Evolutionary conservation across 2,329 filamentous ascomycete species (phyloP).

Genomic region (Didymella pomorum): DNA sequence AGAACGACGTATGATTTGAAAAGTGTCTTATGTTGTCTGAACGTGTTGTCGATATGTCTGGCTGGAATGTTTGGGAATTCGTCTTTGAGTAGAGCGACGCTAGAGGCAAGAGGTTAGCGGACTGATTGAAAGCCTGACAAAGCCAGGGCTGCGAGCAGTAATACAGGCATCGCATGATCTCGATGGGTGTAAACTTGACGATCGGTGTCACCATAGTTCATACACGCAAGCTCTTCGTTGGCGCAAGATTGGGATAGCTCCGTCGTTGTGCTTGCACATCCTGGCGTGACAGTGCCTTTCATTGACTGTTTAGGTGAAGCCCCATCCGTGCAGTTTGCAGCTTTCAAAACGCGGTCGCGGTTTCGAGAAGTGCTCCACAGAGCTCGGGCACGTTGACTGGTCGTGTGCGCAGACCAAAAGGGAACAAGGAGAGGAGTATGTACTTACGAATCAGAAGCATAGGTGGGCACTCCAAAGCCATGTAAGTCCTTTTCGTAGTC

Average conservation of each 20-base stretch:
- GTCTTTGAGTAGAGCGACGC: slow-evolving; percentile 51
- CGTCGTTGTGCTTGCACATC: background rate
- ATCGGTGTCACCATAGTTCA: background rate
- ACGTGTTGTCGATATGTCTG: slow-evolving; percentile 44
- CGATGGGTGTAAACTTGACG: background rate
- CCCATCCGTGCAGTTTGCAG: background rate
- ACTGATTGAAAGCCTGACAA: background rate
- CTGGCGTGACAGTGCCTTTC: background rate
- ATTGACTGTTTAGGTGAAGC: background rate
- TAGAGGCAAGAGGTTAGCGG: slow-evolving; percentile 27
- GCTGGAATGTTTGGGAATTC: slow-evolving; percentile 52
- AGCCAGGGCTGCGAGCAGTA: background rate
- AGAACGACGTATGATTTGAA: slow-evolving; percentile 51
- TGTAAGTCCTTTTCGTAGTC: slow-evolving; percentile 36
- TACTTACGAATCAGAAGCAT: slow-evolving; percentile 43
- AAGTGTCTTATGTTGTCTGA: slow-evolving; percentile 46
- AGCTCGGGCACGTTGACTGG: background rate
- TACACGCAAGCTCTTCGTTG: slow-evolving; percentile 6
- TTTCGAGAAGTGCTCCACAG: background rate
- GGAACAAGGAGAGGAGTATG: background rate
- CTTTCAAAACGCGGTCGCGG: background rate
- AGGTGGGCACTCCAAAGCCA: slow-evolving; percentile 20
- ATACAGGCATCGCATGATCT: background rate
- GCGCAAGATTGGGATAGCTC: background rate
- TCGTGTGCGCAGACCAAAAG: background rate